Conservation (phyloP, 805 yeast genomes). For the Saturnispora bothae region DNA sequence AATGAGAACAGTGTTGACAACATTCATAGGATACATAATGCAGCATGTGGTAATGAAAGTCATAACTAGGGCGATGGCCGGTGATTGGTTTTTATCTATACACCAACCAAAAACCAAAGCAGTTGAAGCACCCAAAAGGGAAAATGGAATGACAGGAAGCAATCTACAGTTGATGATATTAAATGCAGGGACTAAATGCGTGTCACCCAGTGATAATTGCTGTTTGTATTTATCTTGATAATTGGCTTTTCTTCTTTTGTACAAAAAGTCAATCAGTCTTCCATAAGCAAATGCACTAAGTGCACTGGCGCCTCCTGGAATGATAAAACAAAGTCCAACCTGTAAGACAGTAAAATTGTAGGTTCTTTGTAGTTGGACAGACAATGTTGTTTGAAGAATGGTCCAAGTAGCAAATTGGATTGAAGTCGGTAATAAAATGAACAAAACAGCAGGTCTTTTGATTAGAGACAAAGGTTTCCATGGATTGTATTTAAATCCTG, state of each 20-base stretch:
- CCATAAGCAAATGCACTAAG: slow-evolving; percentile 54
- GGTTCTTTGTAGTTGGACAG: slow-evolving; percentile 39
- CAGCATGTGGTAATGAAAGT: slow-evolving; percentile 48
- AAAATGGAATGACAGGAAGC: slow-evolving; percentile 9
- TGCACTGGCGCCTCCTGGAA: slow-evolving; percentile 62
- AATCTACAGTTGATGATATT: slow-evolving; percentile 5
- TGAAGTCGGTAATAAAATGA: slow-evolving; percentile 44
- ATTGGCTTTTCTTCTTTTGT: slow-evolving; percentile 26
- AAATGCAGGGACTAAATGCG: slow-evolving; percentile 1
- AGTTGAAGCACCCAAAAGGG: slow-evolving; percentile 23
- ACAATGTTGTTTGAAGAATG: slow-evolving; percentile 52
- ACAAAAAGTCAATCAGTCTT: slow-evolving; percentile 40
- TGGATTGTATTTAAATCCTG: slow-evolving; percentile 20
- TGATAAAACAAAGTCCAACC: slow-evolving; percentile 63
- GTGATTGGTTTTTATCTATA: slow-evolving; percentile 24
- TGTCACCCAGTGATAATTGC: slow-evolving; percentile 2
- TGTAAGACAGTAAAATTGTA: slow-evolving; percentile 44
- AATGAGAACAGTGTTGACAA: slow-evolving; percentile 57
- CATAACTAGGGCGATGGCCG: slow-evolving; percentile 40
- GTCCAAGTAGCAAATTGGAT: slow-evolving; percentile 64
- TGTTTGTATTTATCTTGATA: slow-evolving; percentile 20
- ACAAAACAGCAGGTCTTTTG: slow-evolving; percentile 24
- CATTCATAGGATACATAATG: slow-evolving; percentile 47
- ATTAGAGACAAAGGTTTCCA: slow-evolving; percentile 18
- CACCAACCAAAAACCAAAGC: slow-evolving; percentile 65